These are phyloP conservation scores for Candida easanensis DNA, from an alignment of 805 yeast species.

Conservation along the genomic window DNA sequence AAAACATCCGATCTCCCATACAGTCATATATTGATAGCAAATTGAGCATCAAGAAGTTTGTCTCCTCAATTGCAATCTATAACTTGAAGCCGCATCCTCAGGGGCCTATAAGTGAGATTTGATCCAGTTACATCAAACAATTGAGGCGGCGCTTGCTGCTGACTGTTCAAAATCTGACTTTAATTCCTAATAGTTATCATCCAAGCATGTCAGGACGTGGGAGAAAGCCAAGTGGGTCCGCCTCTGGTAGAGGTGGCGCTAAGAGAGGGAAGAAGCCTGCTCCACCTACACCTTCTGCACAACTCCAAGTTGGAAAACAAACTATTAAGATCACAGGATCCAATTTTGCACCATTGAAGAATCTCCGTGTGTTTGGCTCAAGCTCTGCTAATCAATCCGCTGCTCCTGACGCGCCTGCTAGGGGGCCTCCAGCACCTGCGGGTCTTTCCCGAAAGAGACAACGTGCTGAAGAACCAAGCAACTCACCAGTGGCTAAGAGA, in stretches of 20 bases:
- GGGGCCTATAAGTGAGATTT: no score
- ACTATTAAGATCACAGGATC: constrained; percentile 13
- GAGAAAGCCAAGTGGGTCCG: background rate
- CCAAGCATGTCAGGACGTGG: no score
- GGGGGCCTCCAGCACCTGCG: background rate
- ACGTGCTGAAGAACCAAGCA: constrained; percentile 1
- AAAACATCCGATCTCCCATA: no score
- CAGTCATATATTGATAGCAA: no score
- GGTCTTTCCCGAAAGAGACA: constrained; percentile 14
- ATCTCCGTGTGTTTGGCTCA: constrained; percentile 11
- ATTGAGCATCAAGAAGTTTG: no score
- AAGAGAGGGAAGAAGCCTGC: no score
- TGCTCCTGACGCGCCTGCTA: background rate
- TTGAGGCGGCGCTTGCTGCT: no score
- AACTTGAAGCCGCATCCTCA: no score
- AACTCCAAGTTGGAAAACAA: background rate
- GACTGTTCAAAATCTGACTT: no score
- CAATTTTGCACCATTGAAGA: constrained; percentile 15
- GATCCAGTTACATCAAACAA: no score
- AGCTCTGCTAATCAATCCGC: background rate
- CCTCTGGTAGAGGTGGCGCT: background rate
- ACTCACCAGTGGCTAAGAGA: background rate
- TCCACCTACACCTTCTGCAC: background rate
- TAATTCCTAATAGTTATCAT: no score
- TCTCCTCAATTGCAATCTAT: no score